These are phyloP conservation scores for Phytophthora niederhauseri DNA, from an alignment of 352 stramenopile genomes.

Conservation along the genomic window DNA sequence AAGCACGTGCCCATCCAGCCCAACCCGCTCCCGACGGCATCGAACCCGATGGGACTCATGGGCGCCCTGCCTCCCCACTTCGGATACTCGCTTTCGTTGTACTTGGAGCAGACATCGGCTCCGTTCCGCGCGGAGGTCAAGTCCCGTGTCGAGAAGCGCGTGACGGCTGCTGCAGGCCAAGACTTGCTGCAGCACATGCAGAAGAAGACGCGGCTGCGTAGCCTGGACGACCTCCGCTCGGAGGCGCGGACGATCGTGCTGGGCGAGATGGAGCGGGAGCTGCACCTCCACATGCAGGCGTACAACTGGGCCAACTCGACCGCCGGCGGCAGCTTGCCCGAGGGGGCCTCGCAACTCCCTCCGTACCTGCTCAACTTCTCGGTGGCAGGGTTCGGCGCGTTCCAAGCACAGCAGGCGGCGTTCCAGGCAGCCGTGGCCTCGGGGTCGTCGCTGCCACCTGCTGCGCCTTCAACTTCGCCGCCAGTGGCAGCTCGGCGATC, in stretches of 20 bases:
- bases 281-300: constrained; percentile 76
- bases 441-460: constrained; percentile 22
- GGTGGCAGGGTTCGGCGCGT: constrained; percentile 58
- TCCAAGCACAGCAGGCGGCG: constrained; percentile 60
- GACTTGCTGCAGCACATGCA: constrained; percentile 86
- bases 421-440: constrained; percentile 47
- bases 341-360: constrained; percentile 41
- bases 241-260: constrained; percentile 70
- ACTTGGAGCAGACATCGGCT: constrained; percentile 75
- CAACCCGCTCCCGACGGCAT: constrained; percentile 73
- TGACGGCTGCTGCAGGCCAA: constrained; percentile 71
- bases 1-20: constrained; percentile 82
- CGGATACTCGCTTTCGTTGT: constrained; percentile 67
- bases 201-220: constrained; percentile 81
- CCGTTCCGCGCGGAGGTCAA: constrained; percentile 74
- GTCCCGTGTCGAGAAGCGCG: constrained; percentile 75
- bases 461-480: constrained; percentile 30
- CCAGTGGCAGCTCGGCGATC: constrained; percentile 20
- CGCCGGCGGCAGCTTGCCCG: constrained; percentile 25
- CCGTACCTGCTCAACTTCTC: constrained; percentile 68
- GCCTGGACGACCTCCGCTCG: constrained; percentile 65
- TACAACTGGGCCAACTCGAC: constrained; percentile 64
- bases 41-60: constrained; percentile 73
- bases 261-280: constrained; percentile 73
- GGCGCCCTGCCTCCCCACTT: constrained; percentile 60